Conservation (phyloP, 2,329 filamentous ascomycete species). For the Penicillium sp. region DNA sequence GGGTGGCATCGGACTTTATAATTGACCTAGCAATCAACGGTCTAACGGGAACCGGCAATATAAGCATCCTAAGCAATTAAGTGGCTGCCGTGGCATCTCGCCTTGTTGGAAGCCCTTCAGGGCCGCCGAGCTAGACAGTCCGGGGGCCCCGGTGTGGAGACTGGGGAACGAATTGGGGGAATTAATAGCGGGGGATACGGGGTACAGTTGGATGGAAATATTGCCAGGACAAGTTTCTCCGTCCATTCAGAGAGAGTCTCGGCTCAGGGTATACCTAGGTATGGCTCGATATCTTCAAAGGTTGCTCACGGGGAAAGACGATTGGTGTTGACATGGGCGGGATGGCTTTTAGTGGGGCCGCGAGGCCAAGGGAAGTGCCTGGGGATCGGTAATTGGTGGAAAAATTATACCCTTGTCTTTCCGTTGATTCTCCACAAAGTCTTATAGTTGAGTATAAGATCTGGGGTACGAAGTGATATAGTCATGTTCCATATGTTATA, state of each 20-base stretch:
- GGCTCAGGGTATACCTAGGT: not conserved
- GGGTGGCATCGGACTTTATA: not conserved
- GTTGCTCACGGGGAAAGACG: not conserved
- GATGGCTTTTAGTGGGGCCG: not conserved
- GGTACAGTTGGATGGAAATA: slow-evolving; percentile 4
- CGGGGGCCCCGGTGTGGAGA: slow-evolving; percentile 6
- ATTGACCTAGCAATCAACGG: not conserved
- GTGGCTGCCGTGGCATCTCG: slow-evolving; percentile 2
- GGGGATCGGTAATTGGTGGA: slow-evolving; percentile 6
- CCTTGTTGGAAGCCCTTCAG: not conserved
- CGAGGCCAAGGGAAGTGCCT: not conserved
- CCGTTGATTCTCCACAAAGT: not conserved
- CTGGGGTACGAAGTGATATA: not conserved
- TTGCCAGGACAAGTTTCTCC: slow-evolving; percentile 6
- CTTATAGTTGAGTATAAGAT: not conserved
- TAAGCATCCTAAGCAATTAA: slow-evolving; percentile 1
- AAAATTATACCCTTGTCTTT: not conserved
- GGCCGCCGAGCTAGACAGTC: not conserved
- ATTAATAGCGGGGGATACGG: slow-evolving; percentile 8
- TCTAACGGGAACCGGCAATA: not conserved
- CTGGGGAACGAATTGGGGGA: slow-evolving; percentile 17
- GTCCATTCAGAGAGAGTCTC: slow-evolving; percentile 9
- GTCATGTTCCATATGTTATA: not conserved
- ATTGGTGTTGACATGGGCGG: not conserved
- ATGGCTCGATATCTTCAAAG: not conserved